Evolutionary conservation across 495 filamentous ascomycete genomes (phyloP).

Genomic region (Podospora tetraspora): DNA sequence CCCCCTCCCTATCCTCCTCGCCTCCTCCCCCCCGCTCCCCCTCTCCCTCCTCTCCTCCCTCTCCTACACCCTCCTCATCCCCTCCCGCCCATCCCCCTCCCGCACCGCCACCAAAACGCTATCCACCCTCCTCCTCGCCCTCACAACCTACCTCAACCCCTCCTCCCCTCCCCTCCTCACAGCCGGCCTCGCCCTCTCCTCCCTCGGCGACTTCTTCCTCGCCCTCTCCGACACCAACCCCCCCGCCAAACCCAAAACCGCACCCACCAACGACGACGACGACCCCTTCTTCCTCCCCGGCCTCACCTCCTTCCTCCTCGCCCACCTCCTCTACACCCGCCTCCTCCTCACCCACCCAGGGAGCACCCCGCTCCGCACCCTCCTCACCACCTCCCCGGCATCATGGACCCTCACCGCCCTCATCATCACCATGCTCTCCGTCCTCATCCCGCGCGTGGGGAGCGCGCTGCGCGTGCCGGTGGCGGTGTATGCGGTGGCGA

Average conservation of each 20-base stretch:
- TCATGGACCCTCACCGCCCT: constrained; percentile 6
- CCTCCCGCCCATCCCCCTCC: constrained; percentile 7
- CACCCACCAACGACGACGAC: constrained; percentile 13
- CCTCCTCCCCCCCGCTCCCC: constrained; percentile 13
- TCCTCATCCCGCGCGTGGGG: constrained; percentile 19
- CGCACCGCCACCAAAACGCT: constrained; percentile 25
- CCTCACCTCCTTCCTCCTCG: constrained; percentile 23
- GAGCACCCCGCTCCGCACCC: not conserved
- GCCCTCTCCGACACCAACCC: constrained; percentile 9
- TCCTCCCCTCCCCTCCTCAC: constrained; percentile 11
- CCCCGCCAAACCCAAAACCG: not conserved
- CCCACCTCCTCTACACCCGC: constrained; percentile 25
- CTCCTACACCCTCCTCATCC: constrained; percentile 19
- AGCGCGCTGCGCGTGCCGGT: constrained; percentile 46
- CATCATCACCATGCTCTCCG: constrained; percentile 13
- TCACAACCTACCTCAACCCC: constrained; percentile 2
- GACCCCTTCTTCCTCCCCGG: constrained; percentile 23
- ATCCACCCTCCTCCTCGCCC: constrained; percentile 24
- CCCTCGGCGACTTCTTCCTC: constrained; percentile 26
- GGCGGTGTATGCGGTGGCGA: constrained; percentile 45
- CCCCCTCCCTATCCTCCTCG: not conserved
- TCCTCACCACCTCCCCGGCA: not conserved
- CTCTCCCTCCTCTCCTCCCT: constrained; percentile 17
- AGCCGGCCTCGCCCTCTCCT: constrained; percentile 20
- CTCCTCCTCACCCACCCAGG: constrained; percentile 9